These are phyloP conservation scores for Ophioceras dolichostomum DNA, from an alignment of 2,329 filamentous ascomycete genomes.

Conservation along the genomic window DNA sequence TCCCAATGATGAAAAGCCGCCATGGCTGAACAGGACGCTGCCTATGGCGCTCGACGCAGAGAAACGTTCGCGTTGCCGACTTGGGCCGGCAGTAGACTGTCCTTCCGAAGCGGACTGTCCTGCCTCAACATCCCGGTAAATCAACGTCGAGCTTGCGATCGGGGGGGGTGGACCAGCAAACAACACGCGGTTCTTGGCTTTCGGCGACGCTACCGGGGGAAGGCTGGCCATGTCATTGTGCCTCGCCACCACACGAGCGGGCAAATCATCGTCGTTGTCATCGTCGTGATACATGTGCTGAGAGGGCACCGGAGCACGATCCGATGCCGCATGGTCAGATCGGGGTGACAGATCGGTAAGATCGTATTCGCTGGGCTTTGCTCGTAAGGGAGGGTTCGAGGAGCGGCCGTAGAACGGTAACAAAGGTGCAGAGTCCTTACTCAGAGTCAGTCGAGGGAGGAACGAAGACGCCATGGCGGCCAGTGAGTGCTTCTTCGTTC, in stretches of 20 bases:
- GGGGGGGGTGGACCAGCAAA: slow-evolving; percentile 39
- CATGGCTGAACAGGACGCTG: slow-evolving; percentile 26
- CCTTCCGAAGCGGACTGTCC: slow-evolving; percentile 2
- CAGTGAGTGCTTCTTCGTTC: slow-evolving; percentile 1
- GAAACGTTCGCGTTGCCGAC: slow-evolving; percentile 8
- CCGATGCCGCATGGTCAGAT: too few relatives aligned
- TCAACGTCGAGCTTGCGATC: slow-evolving; percentile 30
- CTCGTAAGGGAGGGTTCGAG: slow-evolving; percentile 12
- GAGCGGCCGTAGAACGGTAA: slow-evolving; percentile 14
- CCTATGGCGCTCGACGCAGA: slow-evolving; percentile 13
- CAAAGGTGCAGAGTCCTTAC: slow-evolving; percentile 11
- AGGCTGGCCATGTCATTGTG: slow-evolving; percentile 4
- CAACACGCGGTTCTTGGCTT: slow-evolving; percentile 14
- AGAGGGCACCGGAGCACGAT: too few relatives aligned
- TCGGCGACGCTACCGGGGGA: slow-evolving; percentile 14
- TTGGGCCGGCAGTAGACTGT: too few relatives aligned
- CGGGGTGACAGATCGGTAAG: slow-evolving; percentile 18
- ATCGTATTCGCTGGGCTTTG: slow-evolving; percentile 20
- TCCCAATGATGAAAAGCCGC: slow-evolving; percentile 1
- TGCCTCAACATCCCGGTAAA: slow-evolving; percentile 20
- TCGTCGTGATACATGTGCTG: too few relatives aligned
- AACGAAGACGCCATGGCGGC: slow-evolving; percentile 13
- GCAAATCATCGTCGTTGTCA: too few relatives aligned
- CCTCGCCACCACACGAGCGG: too few relatives aligned
- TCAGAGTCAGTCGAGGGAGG: slow-evolving; percentile 16